Base-by-base conservation (phyloP, 1,284 basidiomycete genomes). In the Leccinum subrobustum region DNA sequence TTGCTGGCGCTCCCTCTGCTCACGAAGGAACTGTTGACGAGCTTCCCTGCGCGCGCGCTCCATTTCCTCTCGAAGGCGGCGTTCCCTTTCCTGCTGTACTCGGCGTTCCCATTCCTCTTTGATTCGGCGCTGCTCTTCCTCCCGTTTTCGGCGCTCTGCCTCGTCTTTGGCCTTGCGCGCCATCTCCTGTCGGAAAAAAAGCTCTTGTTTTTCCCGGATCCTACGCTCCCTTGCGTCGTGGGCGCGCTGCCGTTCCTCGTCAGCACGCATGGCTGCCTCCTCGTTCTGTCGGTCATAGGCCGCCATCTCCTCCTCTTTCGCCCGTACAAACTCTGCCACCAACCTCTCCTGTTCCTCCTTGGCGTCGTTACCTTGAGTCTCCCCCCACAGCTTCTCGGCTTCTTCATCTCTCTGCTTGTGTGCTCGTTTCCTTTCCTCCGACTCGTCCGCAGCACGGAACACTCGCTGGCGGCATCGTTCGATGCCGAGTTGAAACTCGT, bases 171-270 rank as follows among this genome's bases (percentile, higher is more conserved):
- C 58, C 25, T 59, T 63, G 50, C 59, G 60, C 0, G 56, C 61
- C 29, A 56, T 39, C 27, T 62, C 61, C 42, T 62, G 42, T n/a
- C 44, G 63, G 29, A 63, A 60, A 39, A 54, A 31, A 5, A 52
- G 60, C 3, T 71, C 73, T 16, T 72, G 64, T 7, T 60, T 61
- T 25, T 73, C 71, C 2, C 68, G 60, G 12, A 68, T 31, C 25
- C 35, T 58, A 20, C 71, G 71, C 16, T 74, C 71, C 50, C 42
- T 52, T 2, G 54, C 61, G 14, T 71, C 59, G 20, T 68, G 66
- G 0, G 55, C 62, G 18, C 58, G 69, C 16, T 53, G 71, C 20
- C 61, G 64, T 27, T 57, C 57, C 18, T 58, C 39, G 27, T 75
- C 69, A 1, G 54, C 60, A 18, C 52, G 59, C 7, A 63, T 23